A percentile compares a stretch with the other conserved stretches of the same genome.
Conservation (phyloP, 2,329 filamentous ascomycete species). For the Ophiostoma ulmi region DNA sequence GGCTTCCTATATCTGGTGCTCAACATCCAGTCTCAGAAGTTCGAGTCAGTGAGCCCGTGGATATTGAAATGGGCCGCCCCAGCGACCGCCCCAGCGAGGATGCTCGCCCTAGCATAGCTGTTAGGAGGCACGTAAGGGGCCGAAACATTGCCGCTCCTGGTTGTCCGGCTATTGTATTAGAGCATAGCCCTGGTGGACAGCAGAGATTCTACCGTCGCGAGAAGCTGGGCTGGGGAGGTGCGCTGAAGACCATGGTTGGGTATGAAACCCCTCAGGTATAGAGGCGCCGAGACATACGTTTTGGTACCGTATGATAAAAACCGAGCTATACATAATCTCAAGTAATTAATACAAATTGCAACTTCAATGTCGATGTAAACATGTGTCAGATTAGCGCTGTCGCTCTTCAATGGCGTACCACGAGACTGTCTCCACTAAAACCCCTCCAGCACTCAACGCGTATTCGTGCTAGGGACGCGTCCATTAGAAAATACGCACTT, state of each 20-base stretch:
- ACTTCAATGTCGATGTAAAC: too few species aligned
- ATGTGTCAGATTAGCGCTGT: neutral
- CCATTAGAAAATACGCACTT: neutral
- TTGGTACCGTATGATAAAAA: too few species aligned
- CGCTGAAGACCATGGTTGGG: constrained; percentile 40
- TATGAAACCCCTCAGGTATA: constrained; percentile 27
- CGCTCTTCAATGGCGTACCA: neutral
- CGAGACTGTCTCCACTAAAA: constrained; percentile 6
- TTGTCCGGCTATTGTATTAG: constrained; percentile 31
- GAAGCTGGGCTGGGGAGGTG: constrained; percentile 45
- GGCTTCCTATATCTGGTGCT: neutral
- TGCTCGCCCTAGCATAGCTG: constrained; percentile 11
- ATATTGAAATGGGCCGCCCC: neutral
- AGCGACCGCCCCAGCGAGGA: neutral
- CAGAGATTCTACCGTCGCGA: constrained; percentile 39
- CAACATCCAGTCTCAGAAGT: neutral
- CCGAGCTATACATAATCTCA: too few species aligned
- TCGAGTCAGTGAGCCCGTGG: neutral
- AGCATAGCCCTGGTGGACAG: constrained; percentile 31
- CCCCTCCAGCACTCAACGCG: constrained; percentile 13
- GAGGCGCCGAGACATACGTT: too few species aligned
- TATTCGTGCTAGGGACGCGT: neutral
- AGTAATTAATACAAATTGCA: too few species aligned
- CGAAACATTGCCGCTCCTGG: constrained; percentile 18
- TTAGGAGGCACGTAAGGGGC: neutral